Evolutionary conservation across 116 monocot genomes (phyloP), one percentile per base, ranked within the genome.

Genomic region (Zostera marina): DNA sequence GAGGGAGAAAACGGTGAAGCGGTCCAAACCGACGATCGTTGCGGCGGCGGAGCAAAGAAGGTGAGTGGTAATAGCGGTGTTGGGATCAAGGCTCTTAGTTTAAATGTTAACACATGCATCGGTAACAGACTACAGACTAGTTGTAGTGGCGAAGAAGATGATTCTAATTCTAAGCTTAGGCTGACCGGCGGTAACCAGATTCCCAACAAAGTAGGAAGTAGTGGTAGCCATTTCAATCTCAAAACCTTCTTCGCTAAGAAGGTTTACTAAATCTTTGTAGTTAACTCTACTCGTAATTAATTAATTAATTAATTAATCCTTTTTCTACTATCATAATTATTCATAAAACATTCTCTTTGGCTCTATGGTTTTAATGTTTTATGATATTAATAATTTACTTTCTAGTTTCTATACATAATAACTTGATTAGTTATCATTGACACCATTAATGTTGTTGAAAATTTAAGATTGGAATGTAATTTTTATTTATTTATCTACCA

Each of bases 211-310:
- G 61, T 3, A 11, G 61, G 47, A 7, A 16, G 44, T 12, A 56
- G 24, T 16, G 52, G 67, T 23, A 24, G 70, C 47, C 51, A 63
- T 14, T 77, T 77, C 59, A 74, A 54, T 13, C 53, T 82, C 1
- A 68, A 59, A 52, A 44, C 69, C 17, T 44, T 82, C 62, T 78
- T 82, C 71, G 66, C 74, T 20, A 82, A 82, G 74, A 81, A 81
- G 65, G 82, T 76, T 17, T 70, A 72, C 60, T 80, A 52, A 80
- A 58, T 32, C n/a, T n/a, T n/a, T n/a, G n/a, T n/a, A n/a, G n/a
- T n/a, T n/a, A n/a, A n/a, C n/a, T n/a, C n/a, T n/a, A n/a, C n/a
- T n/a, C n/a, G n/a, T n/a, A n/a, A n/a, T n/a, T n/a, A n/a, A 32
- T 32, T 32, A 32, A 32, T 32, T 32, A 32, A 32, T 32, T 32